Evolutionary conservation across 495 filamentous ascomycete genomes (phyloP), one percentile per base, ranked within the genome.

Genomic region (Parachaetomium inaequale): DNA sequence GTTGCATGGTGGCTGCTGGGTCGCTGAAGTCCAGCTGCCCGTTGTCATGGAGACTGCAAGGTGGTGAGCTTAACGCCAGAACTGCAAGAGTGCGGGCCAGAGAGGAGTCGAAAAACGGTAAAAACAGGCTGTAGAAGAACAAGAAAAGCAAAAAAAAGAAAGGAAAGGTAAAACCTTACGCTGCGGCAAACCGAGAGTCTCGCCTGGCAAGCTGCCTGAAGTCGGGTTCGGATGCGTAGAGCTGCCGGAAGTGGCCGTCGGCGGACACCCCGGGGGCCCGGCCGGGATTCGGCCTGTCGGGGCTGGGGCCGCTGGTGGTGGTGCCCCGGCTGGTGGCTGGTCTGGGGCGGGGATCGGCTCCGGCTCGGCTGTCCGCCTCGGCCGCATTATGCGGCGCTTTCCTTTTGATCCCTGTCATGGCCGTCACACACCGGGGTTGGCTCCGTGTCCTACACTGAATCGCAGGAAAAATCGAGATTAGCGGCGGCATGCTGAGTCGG

Each of bases 21-120:
- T 96, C 82, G 29, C 82, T 87, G 68, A 98, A 98, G 74, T 97
- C 87, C 19, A 98, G 75, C 61, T 88, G 82, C 5, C 81, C 81
- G 65, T 88, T 87, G 8, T 76, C 63, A 63, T 84, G 85, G 47
- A 91, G 67, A 28, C 77, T 81, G 28, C 3, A 19, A 29, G 5
- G 23, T 29, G 2, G 28, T 57, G 42, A 42, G 28, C 17, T 14
- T 23, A 43, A 43, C 40, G 11, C 12, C 21, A 40, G 36, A n/a
- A n/a, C n/a, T n/a, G n/a, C n/a, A n/a, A n/a, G n/a, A n/a, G n/a
- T n/a, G n/a, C n/a, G n/a, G n/a, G n/a, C n/a, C n/a, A n/a, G n/a
- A n/a, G n/a, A n/a, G n/a, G n/a, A n/a, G n/a, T n/a, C n/a, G n/a
- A n/a, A n/a, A n/a, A n/a, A 8, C 19, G 19, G 1, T 34, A 11